These are phyloP conservation scores for Arachis hypogaea DNA, from an alignment of 306 rosid genomes.

Conservation along the genomic window DNA sequence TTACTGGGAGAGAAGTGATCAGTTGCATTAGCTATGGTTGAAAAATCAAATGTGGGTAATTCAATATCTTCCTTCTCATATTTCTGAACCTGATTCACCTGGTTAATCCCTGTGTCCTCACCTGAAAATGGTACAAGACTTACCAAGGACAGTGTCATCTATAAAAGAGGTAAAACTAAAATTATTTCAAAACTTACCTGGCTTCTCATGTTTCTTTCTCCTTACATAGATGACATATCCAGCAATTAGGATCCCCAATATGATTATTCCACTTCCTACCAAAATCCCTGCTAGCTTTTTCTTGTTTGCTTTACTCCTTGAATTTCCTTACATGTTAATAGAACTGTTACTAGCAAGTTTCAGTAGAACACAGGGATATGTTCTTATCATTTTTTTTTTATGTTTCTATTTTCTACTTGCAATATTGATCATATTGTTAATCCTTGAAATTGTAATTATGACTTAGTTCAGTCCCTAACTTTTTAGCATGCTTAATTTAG, in stretches of 20 bases:
- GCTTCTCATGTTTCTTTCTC: constrained; percentile 18
- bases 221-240: constrained; percentile 5
- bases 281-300: constrained; percentile 28
- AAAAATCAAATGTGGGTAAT: constrained; percentile 46
- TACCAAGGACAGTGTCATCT: neutral
- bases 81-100: neutral
- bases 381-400: neutral
- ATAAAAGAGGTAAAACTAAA: neutral
- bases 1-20: constrained; percentile 43
- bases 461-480: no score
- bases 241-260: neutral
- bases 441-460: no score
- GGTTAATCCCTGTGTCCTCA: neutral
- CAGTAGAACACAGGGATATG: neutral
- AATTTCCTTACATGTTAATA: constrained; percentile 29
- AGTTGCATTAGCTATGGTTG: constrained; percentile 42
- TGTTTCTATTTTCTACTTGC: neutral
- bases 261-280: constrained; percentile 11
- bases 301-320: neutral
- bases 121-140: constrained; percentile 22
- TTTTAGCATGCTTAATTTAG: no score
- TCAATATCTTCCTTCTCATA: constrained; percentile 34
- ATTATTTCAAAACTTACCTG: constrained; percentile 27
- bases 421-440: constrained; percentile 1
- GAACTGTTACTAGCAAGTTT: neutral